Conservation (phyloP, 2,329 filamentous ascomycete genomes). For the Pestalotiopsis fici region DNA sequence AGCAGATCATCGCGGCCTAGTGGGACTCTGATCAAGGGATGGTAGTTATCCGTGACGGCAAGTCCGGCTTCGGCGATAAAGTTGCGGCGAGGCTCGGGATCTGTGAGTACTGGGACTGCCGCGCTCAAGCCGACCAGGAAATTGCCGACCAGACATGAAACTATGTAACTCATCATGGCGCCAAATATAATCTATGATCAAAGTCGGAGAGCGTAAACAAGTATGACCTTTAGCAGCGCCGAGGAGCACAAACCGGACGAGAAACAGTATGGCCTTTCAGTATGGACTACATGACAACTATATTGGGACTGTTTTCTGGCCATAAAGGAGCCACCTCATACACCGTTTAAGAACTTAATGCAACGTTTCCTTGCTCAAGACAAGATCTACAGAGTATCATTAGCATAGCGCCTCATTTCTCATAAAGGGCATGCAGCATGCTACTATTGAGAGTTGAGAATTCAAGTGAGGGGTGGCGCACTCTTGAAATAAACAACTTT, state of each 20-base stretch:
- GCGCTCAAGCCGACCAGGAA: constrained; percentile 10
- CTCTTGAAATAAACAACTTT: not conserved
- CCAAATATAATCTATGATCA: not conserved
- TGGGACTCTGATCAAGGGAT: constrained; percentile 16
- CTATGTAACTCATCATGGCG: not conserved
- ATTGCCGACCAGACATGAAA: constrained; percentile 12
- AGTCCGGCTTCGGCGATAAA: constrained; percentile 19
- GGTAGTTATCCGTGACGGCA: constrained; percentile 19
- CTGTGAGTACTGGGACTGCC: constrained; percentile 15
- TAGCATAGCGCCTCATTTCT: not conserved
- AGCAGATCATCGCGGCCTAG: constrained; percentile 10
- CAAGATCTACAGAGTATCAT: not conserved
- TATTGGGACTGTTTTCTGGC: not conserved
- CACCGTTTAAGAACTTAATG: too few relatives aligned
- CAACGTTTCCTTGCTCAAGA: not conserved
- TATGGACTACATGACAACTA: not conserved
- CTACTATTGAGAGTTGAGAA: not conserved
- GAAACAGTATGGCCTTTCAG: not conserved
- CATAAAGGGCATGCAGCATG: not conserved
- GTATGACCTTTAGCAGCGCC: too few relatives aligned
- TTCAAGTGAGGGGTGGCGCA: not conserved
- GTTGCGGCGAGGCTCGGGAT: constrained; percentile 11
- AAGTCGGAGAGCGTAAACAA: not conserved
- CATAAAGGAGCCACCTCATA: too few relatives aligned
- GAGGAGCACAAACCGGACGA: not conserved